phyloP scores from a whole-genome alignment of 139 green algal genomes.

The Eudorina sp. region DNA sequence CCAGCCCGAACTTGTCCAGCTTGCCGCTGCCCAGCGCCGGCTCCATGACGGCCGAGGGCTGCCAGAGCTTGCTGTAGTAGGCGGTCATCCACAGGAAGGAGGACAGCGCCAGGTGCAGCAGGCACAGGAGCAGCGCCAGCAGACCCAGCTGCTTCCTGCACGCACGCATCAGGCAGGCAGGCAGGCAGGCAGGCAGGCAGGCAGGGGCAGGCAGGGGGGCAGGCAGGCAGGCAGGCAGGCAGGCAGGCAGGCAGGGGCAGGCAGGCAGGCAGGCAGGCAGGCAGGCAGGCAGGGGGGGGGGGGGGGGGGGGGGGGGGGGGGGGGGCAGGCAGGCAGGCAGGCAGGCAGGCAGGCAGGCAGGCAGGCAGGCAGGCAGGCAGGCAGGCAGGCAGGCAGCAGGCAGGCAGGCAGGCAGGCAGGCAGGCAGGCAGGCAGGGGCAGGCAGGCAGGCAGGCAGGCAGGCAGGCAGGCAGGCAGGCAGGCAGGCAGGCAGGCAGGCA shows the following conservation, averaged over 20 bases:
- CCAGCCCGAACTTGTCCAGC: slow-evolving; percentile 36
- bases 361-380: not conserved
- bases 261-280: too few relatives aligned
- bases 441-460: too few relatives aligned
- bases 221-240: too few relatives aligned
- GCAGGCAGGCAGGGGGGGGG: too few relatives aligned
- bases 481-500: too few relatives aligned
- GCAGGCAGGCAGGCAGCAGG: too few relatives aligned
- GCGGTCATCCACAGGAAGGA: slow-evolving; percentile 51
- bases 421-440: too few relatives aligned
- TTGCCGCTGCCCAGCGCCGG: not conserved
- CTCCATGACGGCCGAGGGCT: not conserved
- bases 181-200: not conserved
- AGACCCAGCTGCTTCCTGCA: slow-evolving; percentile 44
- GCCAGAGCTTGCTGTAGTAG: slow-evolving; percentile 55
- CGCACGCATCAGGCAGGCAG: not conserved
- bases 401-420: too few relatives aligned
- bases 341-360: not conserved
- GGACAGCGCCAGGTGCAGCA: slow-evolving; percentile 24
- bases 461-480: too few relatives aligned
- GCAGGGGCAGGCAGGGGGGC: too few relatives aligned
- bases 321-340: too few relatives aligned
- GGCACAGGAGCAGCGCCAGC: not conserved
- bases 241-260: too few relatives aligned
- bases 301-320: not conserved